Conservation (phyloP, 1,284 basidiomycete species). For the Malassezia globosa region DNA sequence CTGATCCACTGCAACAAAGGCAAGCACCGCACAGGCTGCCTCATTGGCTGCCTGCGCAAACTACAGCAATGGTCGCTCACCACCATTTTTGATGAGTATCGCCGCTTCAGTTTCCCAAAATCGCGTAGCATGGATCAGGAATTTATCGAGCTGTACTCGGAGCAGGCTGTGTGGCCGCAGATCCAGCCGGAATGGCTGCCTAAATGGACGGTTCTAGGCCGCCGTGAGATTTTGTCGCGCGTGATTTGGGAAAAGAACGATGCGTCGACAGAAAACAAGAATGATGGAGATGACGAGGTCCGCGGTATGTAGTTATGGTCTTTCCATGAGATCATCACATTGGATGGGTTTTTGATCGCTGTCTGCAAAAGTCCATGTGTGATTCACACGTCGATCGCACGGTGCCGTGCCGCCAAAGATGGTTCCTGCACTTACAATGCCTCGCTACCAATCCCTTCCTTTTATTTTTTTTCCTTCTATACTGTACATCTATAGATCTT, state of each 20-base stretch:
- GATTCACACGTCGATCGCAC: too few relatives aligned
- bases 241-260: background rate
- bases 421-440: too few relatives aligned
- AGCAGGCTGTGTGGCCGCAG: constrained; percentile 20
- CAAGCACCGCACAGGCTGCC: constrained; percentile 54
- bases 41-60: constrained; percentile 53
- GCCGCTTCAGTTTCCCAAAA: constrained; percentile 52
- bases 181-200: constrained; percentile 20
- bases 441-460: background rate
- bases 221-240: background rate
- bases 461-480: too few relatives aligned
- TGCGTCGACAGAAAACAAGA: background rate
- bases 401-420: too few relatives aligned
- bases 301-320: constrained; percentile 15
- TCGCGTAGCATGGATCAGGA: constrained; percentile 53
- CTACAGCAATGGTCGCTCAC: constrained; percentile 53
- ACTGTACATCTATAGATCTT: constrained; percentile 25
- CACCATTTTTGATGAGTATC: constrained; percentile 54
- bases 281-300: background rate
- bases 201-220: constrained; percentile 18
- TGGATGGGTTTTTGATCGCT: too few relatives aligned
- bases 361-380: background rate
- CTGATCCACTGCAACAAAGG: constrained; percentile 56
- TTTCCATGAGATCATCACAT: constrained; percentile 10
- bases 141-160: constrained; percentile 52